Conservation (phyloP, 2,329 filamentous ascomycete genomes). For the Blastomyces percursus region DNA sequence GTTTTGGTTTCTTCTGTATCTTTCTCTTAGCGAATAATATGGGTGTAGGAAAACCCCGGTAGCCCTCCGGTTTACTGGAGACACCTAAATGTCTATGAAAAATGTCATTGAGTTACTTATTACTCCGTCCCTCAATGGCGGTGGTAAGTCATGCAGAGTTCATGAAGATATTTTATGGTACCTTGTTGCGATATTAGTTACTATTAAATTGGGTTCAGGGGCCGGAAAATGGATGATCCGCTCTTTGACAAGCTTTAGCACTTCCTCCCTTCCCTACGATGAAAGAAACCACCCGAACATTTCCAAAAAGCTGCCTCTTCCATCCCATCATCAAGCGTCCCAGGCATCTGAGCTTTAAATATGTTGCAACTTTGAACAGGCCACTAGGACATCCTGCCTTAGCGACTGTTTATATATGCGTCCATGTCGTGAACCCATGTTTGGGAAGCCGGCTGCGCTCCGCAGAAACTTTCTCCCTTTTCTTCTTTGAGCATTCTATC, state of each 20-base stretch:
- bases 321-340: not conserved
- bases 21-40: not conserved
- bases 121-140: not conserved
- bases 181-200: no score
- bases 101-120: not conserved
- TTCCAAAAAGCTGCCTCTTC: no score
- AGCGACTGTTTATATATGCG: not conserved
- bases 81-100: not conserved
- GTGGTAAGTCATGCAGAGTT: not conserved
- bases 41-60: not conserved
- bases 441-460: not conserved
- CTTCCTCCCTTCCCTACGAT: no score
- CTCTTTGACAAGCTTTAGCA: no score
- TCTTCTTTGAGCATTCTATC: not conserved
- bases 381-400: not conserved
- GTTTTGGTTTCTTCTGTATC: not conserved
- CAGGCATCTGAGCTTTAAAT: not conserved
- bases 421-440: not conserved
- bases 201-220: no score
- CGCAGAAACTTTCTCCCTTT: not conserved
- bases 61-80: not conserved
- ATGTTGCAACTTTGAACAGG: not conserved
- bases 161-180: not conserved
- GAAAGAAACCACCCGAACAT: not conserved
- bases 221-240: not conserved